A percentile compares a stretch with the other conserved stretches of the same genome.
Conservation (phyloP, 495 filamentous ascomycete genomes). For the Neurospora cerealis region DNA sequence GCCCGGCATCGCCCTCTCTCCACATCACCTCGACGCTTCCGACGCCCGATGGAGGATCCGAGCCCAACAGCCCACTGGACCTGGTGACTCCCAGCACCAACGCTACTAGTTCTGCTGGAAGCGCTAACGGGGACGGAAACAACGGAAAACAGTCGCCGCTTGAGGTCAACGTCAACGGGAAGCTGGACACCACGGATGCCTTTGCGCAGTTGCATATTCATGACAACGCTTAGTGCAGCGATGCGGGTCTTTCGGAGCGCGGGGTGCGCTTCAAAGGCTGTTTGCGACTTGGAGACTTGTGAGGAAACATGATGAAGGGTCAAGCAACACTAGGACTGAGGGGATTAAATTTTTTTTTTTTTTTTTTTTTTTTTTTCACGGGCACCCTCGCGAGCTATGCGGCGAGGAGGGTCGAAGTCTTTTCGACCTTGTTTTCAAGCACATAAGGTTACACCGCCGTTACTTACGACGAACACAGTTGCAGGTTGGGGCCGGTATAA, state of each 20-base stretch:
- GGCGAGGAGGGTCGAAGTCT: not conserved
- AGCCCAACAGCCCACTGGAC: constrained; percentile 56
- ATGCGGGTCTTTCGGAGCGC: not conserved
- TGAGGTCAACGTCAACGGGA: not conserved
- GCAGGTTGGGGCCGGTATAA: not conserved
- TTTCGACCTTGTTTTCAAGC: not conserved
- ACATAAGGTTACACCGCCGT: not conserved
- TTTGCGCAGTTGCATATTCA: not conserved
- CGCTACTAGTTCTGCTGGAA: constrained; percentile 16
- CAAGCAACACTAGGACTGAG: not conserved
- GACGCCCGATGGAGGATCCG: constrained; percentile 50
- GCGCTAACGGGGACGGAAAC: not conserved
- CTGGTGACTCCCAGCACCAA: constrained; percentile 45
- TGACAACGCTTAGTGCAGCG: not conserved
- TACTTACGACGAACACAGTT: not conserved
- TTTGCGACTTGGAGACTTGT: not conserved
- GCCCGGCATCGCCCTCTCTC: constrained; percentile 22
- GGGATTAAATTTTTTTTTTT: not conserved
- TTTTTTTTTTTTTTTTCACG: not conserved
- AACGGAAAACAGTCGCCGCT: not conserved
- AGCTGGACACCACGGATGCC: not conserved
- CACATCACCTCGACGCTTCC: constrained; percentile 40
- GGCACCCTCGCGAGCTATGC: not conserved
- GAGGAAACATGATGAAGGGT: not conserved
- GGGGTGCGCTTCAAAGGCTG: not conserved